phyloP scores from a whole-genome alignment of 169 alveolate genomes.

The Plasmodium knowlesi region DNA sequence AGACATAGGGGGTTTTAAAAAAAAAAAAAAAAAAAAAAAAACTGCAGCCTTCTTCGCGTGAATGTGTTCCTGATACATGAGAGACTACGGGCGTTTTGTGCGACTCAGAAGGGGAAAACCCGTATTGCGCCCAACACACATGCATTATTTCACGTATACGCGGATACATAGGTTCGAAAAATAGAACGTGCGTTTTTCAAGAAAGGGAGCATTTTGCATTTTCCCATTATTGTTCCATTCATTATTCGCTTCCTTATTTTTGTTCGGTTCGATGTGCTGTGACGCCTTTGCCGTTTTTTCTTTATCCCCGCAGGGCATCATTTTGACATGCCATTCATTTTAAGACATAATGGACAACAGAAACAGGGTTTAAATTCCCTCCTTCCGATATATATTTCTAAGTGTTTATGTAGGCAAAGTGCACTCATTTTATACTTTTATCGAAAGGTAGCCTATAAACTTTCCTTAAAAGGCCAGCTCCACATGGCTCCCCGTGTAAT shows the following conservation, averaged over 20 bases:
- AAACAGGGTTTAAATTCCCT: neutral
- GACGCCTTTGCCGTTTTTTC: neutral
- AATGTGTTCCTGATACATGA: neutral
- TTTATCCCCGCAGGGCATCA: neutral
- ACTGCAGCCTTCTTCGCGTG: neutral
- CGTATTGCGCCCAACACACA: neutral
- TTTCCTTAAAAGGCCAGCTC: neutral
- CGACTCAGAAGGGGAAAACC: neutral
- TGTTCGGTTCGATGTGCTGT: neutral
- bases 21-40: neutral
- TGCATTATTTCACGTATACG: neutral
- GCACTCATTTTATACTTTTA: neutral
- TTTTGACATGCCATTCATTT: neutral
- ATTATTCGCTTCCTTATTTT: neutral
- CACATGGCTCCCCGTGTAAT: neutral
- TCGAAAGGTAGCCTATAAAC: neutral
- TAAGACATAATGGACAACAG: neutral
- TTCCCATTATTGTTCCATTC: neutral
- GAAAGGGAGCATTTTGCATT: neutral
- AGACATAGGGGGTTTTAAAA: neutral
- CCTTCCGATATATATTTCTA: neutral
- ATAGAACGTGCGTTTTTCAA: neutral
- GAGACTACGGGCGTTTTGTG: neutral
- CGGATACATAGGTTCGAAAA: neutral
- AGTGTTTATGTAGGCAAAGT: neutral